Conservation (phyloP, 345 rosid genomes). For the Ailanthus altissimus region DNA sequence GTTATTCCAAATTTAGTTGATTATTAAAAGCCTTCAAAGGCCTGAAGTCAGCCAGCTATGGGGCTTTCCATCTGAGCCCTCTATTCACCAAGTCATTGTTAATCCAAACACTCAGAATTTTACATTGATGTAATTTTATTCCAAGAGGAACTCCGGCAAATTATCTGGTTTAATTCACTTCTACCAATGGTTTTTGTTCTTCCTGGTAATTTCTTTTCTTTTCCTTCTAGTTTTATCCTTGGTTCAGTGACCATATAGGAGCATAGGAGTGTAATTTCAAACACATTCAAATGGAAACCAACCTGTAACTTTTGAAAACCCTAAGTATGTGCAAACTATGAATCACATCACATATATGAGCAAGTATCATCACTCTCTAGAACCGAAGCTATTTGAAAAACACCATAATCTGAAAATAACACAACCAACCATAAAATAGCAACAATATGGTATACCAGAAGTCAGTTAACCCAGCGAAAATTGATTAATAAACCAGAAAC, state of each 20-base stretch:
- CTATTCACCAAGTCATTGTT: neutral
- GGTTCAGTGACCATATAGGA: neutral
- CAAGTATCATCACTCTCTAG: neutral
- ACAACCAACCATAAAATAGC: neutral
- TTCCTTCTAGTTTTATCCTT: neutral
- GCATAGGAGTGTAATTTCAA: neutral
- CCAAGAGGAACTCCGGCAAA: neutral
- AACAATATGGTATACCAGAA: neutral
- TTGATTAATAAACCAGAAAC: neutral
- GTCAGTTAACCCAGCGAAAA: neutral
- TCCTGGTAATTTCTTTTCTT: neutral
- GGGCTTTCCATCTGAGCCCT: neutral
- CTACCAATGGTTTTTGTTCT: neutral
- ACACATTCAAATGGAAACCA: neutral
- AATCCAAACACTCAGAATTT: neutral
- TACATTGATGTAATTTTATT: neutral
- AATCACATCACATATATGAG: neutral
- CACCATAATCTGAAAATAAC: neutral
- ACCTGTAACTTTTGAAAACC: neutral
- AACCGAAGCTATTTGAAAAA: neutral
- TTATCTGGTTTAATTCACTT: neutral
- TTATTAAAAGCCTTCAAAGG: neutral
- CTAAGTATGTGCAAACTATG: neutral
- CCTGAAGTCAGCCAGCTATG: neutral
- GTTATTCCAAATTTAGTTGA: neutral